Evolutionary conservation across 768 basidiomycete genomes (phyloP), one percentile per base, ranked within the genome.

Genomic region (Steccherinum ochraceum): DNA sequence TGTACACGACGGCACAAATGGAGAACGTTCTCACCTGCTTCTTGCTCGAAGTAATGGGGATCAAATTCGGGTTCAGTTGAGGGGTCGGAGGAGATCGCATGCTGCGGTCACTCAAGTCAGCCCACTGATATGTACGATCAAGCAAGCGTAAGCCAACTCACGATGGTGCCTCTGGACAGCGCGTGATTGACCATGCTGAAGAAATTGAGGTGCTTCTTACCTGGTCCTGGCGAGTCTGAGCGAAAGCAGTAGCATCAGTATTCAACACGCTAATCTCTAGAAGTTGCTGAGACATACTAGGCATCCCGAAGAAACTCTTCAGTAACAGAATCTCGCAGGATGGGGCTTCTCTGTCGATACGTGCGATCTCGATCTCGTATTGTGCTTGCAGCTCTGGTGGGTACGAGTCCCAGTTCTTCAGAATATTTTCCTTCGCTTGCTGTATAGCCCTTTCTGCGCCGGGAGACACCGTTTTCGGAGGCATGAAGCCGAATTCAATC

Each of bases 41-140:
- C 60, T 20, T 67, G 57, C 23, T 67, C 64, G 40, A 68, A 61
- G 51, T 66, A 66, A 24, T 57, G 64, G 4, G 68, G 67, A 46
- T 71, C 65, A n/a, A 66, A 58, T 35, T 58, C 60, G 0, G 67
- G 66, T 12, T 62, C 59, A 3, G 45, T 52, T 7, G 45, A n/a
- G 0, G 67, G 64, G 42, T 72, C 64, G 12, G 49, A 46, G 12
- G 67, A 68, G 0, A 44, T 54, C 5, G 67, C 59, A 48, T 67
- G 63, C 59, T 62, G 26, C 41, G 1, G 13, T 2, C 40, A 10
- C 12, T 19, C 12, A 4, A 47, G 40, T 45, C 16, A 19, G 20
- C 5, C 12, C 11, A 40, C 2, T 24, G 12, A 16, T 13, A 11
- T 5, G 25, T 3, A 10, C 11, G 26, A 23, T 40, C 13, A 44